Evolutionary conservation across 352 stramenopile genomes (phyloP).

Genomic region (Pythium aquatile): DNA sequence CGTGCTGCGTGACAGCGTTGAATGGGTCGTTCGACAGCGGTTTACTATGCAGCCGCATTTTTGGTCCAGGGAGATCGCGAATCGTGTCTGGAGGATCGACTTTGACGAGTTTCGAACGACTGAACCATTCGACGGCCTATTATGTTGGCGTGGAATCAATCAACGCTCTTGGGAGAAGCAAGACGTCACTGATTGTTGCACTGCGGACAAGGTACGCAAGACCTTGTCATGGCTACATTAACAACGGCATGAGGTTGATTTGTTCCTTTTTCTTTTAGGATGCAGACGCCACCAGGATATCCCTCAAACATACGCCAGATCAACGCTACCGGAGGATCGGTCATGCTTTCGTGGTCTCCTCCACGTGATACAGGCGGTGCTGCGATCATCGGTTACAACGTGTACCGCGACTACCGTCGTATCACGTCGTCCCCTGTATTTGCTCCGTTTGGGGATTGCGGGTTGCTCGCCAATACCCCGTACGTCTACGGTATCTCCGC

Average conservation of each 20-base stretch:
- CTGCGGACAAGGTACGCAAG: slow-evolving; percentile 39
- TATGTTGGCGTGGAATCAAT: slow-evolving; percentile 51
- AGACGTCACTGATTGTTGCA: slow-evolving; percentile 28
- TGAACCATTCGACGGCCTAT: slow-evolving; percentile 52
- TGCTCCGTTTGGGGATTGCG: slow-evolving; percentile 48
- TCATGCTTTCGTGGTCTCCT: slow-evolving; percentile 40
- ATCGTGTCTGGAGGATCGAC: slow-evolving; percentile 34
- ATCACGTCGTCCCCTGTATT: slow-evolving; percentile 30
- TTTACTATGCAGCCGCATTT: slow-evolving; percentile 30
- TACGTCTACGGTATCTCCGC: slow-evolving; percentile 55
- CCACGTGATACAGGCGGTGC: slow-evolving; percentile 36
- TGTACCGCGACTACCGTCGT: slow-evolving; percentile 58
- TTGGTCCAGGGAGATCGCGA: slow-evolving; percentile 9
- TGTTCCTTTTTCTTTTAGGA: slow-evolving; percentile 18
- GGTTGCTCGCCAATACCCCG: slow-evolving; percentile 28
- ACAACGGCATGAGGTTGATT: no score
- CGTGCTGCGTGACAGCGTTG: slow-evolving; percentile 42
- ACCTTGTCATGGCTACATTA: no score
- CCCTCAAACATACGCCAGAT: slow-evolving; percentile 30
- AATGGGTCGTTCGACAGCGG: slow-evolving; percentile 21
- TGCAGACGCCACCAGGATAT: slow-evolving; percentile 37
- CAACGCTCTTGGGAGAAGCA: slow-evolving; percentile 39
- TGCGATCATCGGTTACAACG: slow-evolving; percentile 41
- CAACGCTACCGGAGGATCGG: slow-evolving; percentile 39
- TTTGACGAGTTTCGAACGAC: slow-evolving; percentile 33